Conservation (phyloP, 768 basidiomycete species). For the Asterophora parasitica region DNA sequence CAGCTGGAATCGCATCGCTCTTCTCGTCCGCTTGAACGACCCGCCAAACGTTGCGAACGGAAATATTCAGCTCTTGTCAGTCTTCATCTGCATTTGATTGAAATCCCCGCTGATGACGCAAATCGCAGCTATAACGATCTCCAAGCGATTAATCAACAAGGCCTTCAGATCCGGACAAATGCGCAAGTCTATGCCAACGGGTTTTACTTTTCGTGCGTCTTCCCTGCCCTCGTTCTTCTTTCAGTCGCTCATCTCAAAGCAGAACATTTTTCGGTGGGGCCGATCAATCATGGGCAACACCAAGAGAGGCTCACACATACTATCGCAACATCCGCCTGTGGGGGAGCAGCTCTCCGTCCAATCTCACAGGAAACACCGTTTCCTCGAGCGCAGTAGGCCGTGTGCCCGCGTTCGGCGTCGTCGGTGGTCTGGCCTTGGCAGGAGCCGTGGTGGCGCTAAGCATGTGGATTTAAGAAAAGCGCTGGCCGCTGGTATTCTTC, state of each 20-base stretch:
- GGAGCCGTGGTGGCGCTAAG: not conserved
- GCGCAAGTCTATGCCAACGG: slow-evolving; percentile 54
- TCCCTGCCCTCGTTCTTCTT: not conserved
- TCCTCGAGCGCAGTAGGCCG: slow-evolving; percentile 20
- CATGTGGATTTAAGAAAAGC: slow-evolving; percentile 2
- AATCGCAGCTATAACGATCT: slow-evolving; percentile 63
- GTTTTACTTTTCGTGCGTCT: slow-evolving; percentile 70
- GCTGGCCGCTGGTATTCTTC: not conserved
- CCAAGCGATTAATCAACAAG: slow-evolving; percentile 50
- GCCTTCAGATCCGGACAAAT: slow-evolving; percentile 59
- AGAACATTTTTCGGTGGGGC: slow-evolving; percentile 83
- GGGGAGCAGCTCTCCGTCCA: slow-evolving; percentile 50
- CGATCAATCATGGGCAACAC: slow-evolving; percentile 70
- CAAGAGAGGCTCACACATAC: slow-evolving; percentile 63
- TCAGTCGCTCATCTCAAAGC: not conserved
- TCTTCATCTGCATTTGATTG: slow-evolving; percentile 6
- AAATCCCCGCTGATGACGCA: not conserved
- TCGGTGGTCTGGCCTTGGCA: not conserved
- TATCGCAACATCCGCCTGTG: slow-evolving; percentile 72
- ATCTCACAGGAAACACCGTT: slow-evolving; percentile 31
- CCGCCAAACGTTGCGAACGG: slow-evolving; percentile 68
- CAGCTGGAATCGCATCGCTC: slow-evolving; percentile 66
- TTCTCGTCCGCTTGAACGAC: slow-evolving; percentile 75
- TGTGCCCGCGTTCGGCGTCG: not conserved
- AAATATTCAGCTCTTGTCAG: slow-evolving; percentile 63